Evolutionary conservation across 2,329 filamentous ascomycete species (phyloP).

Genomic region (Calycina herbarum): DNA sequence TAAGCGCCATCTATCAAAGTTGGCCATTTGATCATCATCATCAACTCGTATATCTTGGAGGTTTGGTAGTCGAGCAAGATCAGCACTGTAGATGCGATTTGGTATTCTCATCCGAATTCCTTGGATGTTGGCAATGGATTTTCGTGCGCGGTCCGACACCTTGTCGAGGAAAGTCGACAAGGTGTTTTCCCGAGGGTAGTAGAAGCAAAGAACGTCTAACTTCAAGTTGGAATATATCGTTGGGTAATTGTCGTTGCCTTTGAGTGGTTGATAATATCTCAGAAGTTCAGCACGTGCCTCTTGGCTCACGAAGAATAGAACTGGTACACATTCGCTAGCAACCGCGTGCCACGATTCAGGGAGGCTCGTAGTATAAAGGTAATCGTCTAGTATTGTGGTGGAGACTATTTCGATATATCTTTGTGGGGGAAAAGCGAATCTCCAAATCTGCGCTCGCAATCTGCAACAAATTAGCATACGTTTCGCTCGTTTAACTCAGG

Average conservation of each 20-base stretch:
- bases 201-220: background rate
- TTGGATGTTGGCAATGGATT: background rate
- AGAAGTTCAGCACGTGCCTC: background rate
- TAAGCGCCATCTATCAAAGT: no score
- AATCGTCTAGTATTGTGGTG: background rate
- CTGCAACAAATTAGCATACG: no score
- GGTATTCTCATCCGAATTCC: background rate
- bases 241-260: background rate
- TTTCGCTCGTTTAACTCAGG: no score
- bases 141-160: background rate
- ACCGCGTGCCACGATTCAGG: background rate
- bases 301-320: background rate
- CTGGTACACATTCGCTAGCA: background rate
- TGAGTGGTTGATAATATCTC: background rate
- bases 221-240: background rate
- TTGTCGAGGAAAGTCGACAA: background rate
- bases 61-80: background rate
- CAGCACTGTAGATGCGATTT: background rate
- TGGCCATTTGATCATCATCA: background rate
- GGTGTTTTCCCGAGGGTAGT: background rate
- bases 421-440: background rate
- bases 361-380: background rate
- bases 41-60: background rate
- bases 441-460: slow-evolving; percentile 1
- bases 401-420: background rate